Conservation (phyloP, 495 filamentous ascomycete species). For the Aspergillus campestris region DNA sequence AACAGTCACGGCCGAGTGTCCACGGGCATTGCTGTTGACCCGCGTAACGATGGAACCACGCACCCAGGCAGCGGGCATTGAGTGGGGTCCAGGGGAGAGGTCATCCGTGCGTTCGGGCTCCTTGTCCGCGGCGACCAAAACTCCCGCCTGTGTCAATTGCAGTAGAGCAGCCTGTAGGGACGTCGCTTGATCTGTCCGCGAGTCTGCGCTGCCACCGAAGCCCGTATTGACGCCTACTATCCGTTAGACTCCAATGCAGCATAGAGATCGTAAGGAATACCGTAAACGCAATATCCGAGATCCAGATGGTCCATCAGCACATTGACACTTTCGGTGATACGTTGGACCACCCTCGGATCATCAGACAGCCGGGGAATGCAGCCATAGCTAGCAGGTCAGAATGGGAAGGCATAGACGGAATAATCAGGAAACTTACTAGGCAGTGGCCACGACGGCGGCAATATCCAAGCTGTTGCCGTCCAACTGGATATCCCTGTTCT, state of each 20-base stretch:
- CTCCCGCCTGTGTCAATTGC: conserved; percentile 43
- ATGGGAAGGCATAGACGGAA: too few species aligned
- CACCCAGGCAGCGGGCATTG: conserved; percentile 46
- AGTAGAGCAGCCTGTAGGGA: conserved; percentile 42
- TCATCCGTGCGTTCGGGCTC: not conserved
- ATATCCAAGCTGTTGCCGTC: too few species aligned
- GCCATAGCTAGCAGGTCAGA: too few species aligned
- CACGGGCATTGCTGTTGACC: conserved; percentile 46
- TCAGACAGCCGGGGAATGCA: too few species aligned
- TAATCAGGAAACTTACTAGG: too few species aligned
- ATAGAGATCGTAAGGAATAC: too few species aligned
- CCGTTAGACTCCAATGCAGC: not conserved
- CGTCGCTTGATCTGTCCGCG: conserved; percentile 27
- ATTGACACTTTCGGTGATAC: too few species aligned
- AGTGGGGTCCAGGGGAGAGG: conserved; percentile 3
- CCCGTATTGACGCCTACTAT: conserved; percentile 51
- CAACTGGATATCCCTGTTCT: too few species aligned
- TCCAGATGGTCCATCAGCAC: too few species aligned
- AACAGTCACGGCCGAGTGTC: conserved; percentile 49
- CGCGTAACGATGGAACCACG: conserved; percentile 49
- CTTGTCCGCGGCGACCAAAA: conserved; percentile 30
- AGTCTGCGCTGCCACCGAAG: conserved; percentile 56
- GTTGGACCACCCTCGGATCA: too few species aligned
- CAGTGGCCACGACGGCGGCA: too few species aligned
- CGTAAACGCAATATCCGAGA: too few species aligned